A percentile compares a stretch with the other conserved stretches of the same genome.
phyloP scores from a whole-genome alignment of 139 green algal genomes.

The Edaphochlamys debaryana region DNA sequence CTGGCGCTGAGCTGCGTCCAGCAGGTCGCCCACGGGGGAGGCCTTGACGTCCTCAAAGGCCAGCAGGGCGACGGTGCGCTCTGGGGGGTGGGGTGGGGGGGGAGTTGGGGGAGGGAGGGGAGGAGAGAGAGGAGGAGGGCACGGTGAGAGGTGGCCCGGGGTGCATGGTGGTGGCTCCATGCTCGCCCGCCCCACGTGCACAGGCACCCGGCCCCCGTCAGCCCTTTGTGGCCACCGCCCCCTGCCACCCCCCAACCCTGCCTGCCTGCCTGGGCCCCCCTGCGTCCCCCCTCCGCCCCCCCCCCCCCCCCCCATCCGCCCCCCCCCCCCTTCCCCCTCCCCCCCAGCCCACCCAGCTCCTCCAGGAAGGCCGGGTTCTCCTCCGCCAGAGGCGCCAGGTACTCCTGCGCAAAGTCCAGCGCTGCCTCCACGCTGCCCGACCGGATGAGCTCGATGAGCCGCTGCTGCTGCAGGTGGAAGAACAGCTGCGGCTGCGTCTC shows the following conservation, averaged over 20 bases:
- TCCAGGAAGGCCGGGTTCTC: constrained; percentile 90
- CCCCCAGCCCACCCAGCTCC: constrained; percentile 90
- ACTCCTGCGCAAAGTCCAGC: constrained; percentile 93
- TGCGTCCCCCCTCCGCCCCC: too few relatives aligned
- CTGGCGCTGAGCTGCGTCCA: constrained; percentile 90
- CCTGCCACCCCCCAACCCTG: too few relatives aligned
- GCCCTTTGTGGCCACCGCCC: too few relatives aligned
- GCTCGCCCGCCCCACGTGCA: too few relatives aligned
- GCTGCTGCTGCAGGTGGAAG: constrained; percentile 98
- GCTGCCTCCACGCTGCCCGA: constrained; percentile 80
- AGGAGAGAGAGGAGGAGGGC: background rate
- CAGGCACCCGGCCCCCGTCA: too few relatives aligned
- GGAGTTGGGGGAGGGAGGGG: background rate
- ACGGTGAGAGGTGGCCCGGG: background rate
- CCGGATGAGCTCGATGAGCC: constrained; percentile 95
- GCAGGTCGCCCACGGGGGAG: constrained; percentile 86
- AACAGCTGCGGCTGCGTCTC: constrained; percentile 85
- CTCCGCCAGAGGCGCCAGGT: constrained; percentile 90
- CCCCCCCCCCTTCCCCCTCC: too few relatives aligned
- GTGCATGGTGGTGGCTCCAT: background rate
- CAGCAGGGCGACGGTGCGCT: constrained; percentile 94
- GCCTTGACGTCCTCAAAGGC: constrained; percentile 86
- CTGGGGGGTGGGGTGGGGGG: constrained; percentile 45
- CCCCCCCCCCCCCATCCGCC: too few relatives aligned
- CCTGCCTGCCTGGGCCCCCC: too few relatives aligned